Conservation (phyloP, 1,284 basidiomycete genomes). For the Boletus semigastroideus region DNA sequence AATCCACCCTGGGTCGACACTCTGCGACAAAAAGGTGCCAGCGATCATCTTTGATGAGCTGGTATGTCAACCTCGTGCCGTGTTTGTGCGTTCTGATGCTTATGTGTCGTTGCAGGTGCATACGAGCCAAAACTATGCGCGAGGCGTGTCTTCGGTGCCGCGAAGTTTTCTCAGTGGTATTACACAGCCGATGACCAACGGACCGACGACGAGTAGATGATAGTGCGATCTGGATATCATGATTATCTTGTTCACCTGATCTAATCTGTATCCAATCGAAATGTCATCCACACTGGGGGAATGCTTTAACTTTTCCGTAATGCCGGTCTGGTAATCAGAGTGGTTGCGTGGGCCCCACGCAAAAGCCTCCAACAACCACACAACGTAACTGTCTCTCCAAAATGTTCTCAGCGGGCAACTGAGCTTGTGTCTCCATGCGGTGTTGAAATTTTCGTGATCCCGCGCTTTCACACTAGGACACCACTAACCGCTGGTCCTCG, state of each 20-base stretch:
- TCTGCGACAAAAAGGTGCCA: constrained; percentile 77
- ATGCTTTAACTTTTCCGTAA: background rate
- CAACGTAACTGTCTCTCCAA: too few relatives aligned
- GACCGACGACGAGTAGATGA: constrained; percentile 15
- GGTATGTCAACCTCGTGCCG: constrained; percentile 46
- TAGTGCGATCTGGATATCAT: constrained; percentile 3
- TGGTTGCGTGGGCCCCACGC: too few relatives aligned
- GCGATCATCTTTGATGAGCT: constrained; percentile 91
- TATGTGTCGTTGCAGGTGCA: constrained; percentile 48
- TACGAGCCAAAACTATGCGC: constrained; percentile 84
- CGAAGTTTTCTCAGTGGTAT: constrained; percentile 38
- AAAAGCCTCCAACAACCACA: too few relatives aligned
- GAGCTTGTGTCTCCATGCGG: background rate
- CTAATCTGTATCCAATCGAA: constrained; percentile 7
- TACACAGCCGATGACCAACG: constrained; percentile 17
- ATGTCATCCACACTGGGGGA: background rate
- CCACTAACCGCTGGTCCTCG: background rate
- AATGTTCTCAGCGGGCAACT: background rate
- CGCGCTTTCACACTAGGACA: background rate
- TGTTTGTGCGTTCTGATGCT: background rate
- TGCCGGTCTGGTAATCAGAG: too few relatives aligned
- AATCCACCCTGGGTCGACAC: constrained; percentile 82
- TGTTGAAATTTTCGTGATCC: background rate
- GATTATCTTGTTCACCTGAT: constrained; percentile 5
- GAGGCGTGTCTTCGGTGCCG: constrained; percentile 80